Evolutionary conservation across 176 grass and related monocot species (phyloP).

Genomic region (Phoenix dactylifera): DNA sequence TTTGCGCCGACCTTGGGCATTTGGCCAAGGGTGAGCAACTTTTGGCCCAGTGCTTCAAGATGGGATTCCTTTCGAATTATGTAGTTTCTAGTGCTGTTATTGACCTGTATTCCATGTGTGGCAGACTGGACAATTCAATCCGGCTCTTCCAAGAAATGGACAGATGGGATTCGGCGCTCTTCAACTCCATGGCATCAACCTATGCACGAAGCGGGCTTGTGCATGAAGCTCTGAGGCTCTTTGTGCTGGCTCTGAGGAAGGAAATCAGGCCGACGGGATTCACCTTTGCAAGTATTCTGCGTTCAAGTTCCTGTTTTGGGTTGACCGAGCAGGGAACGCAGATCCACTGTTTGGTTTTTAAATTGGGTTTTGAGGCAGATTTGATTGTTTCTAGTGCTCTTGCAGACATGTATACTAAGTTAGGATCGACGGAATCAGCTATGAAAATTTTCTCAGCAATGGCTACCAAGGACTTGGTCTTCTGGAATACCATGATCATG

Average conservation of each 20-base stretch:
- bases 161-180: slow-evolving; percentile 55
- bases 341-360: slow-evolving; percentile 61
- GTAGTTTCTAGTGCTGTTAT: slow-evolving; percentile 62
- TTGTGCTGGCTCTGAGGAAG: slow-evolving; percentile 43
- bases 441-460: slow-evolving; percentile 36
- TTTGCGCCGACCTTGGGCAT: slow-evolving; percentile 40
- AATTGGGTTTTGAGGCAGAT: slow-evolving; percentile 63
- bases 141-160: slow-evolving; percentile 37
- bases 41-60: slow-evolving; percentile 57
- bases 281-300: slow-evolving; percentile 65
- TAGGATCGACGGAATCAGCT: slow-evolving; percentile 45
- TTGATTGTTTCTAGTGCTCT: slow-evolving; percentile 52
- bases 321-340: slow-evolving; percentile 53
- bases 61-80: slow-evolving; percentile 49
- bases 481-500: slow-evolving; percentile 76
- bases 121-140: slow-evolving; percentile 46
- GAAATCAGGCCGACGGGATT: slow-evolving; percentile 56
- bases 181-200: slow-evolving; percentile 59
- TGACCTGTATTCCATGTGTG: slow-evolving; percentile 49
- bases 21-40: slow-evolving; percentile 58
- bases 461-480: slow-evolving; percentile 51
- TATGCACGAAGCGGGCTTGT: slow-evolving; percentile 47
- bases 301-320: slow-evolving; percentile 57
- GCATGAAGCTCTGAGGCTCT: slow-evolving; percentile 55
- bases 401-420: slow-evolving; percentile 78